A percentile compares a stretch with the other conserved stretches of the same genome.
These are phyloP conservation scores for Platanthera zijinensis DNA, from an alignment of 106 monocot genomes.

Conservation along the genomic window DNA sequence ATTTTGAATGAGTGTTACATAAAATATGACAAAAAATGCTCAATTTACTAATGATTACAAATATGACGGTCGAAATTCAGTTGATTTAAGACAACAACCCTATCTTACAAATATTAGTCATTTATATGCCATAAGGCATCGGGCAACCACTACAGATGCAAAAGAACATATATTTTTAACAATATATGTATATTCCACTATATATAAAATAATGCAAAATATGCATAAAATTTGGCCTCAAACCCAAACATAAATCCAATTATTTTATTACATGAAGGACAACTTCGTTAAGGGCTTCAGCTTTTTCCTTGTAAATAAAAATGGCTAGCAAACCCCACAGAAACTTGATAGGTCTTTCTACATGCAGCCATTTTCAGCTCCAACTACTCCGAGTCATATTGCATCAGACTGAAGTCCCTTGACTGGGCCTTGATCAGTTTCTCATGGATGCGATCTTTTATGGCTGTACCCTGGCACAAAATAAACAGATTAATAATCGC, in stretches of 20 bases:
- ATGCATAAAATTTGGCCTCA: neutral
- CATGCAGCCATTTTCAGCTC: too few relatives aligned
- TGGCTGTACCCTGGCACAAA: too few relatives aligned
- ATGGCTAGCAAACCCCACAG: neutral
- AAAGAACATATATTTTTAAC: neutral
- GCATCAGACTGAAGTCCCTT: too few relatives aligned
- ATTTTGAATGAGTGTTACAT: too few relatives aligned
- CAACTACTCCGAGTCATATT: too few relatives aligned
- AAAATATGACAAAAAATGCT: too few relatives aligned
- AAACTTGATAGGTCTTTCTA: neutral
- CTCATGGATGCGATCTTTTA: too few relatives aligned
- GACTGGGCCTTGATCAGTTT: too few relatives aligned
- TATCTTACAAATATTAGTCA: neutral
- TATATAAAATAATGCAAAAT: neutral
- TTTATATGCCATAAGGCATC: neutral
- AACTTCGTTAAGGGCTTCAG: neutral
- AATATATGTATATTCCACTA: neutral
- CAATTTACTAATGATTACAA: too few relatives aligned
- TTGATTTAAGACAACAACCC: neutral
- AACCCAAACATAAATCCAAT: neutral
- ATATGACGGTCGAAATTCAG: neutral
- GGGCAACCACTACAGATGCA: neutral
- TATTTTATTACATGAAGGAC: slow-evolving; percentile 1
- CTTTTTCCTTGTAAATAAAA: neutral
- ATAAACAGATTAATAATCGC: too few relatives aligned